These are phyloP conservation scores for Colletotrichum gloeosporioides DNA, from an alignment of 2,329 filamentous ascomycete species.

Conservation along the genomic window DNA sequence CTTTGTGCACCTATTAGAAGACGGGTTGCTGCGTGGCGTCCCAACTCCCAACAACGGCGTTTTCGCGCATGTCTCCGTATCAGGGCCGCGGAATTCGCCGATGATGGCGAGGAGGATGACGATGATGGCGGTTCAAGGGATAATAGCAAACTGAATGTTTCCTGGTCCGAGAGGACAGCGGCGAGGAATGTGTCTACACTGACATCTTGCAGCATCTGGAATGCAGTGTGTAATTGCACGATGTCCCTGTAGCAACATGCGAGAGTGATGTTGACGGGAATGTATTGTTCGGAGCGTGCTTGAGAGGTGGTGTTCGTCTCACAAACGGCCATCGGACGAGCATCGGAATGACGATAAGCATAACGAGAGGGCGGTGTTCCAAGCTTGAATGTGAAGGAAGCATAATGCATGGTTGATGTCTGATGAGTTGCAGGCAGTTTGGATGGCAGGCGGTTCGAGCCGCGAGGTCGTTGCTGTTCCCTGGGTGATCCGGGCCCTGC, in stretches of 20 bases:
- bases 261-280: neutral
- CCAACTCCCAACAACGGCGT: neutral
- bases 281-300: neutral
- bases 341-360: neutral
- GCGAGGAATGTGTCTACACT: neutral
- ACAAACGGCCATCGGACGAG: neutral
- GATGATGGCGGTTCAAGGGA: neutral
- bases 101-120: neutral
- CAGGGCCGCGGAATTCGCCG: neutral
- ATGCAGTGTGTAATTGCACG: slow-evolving; percentile 4
- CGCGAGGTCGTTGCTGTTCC: neutral
- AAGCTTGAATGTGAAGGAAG: neutral
- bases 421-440: neutral
- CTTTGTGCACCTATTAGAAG: neutral
- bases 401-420: neutral
- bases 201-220: neutral
- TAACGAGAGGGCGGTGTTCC: neutral
- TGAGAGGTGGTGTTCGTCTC: neutral
- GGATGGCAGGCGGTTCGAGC: slow-evolving; percentile 15
- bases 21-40: neutral
- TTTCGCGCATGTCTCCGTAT: neutral
- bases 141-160: neutral
- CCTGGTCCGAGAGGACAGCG: neutral
- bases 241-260: neutral
- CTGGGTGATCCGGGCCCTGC: neutral